A percentile compares a stretch with the other conserved stretches of the same genome.
phyloP scores from a whole-genome alignment of 345 rosid genomes.

The Boechera divaricarpa region DNA sequence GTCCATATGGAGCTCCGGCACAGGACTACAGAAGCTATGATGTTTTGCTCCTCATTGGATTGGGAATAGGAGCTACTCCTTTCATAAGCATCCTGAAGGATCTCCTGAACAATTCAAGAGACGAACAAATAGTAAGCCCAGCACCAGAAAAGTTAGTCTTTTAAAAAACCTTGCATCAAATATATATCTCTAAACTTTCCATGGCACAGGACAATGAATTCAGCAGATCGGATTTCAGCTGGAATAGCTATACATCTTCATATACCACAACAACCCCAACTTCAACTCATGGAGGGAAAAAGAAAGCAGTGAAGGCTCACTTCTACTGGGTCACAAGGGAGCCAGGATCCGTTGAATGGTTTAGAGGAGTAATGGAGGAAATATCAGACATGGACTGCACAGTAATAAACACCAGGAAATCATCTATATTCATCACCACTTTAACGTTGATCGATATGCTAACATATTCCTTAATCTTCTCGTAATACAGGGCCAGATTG shows the following conservation, averaged over 20 bases:
- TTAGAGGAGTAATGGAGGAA: slow-evolving; percentile 95
- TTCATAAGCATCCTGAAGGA: slow-evolving; percentile 93
- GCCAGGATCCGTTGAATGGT: slow-evolving; percentile 94
- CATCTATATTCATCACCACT: background rate
- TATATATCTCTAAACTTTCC: slow-evolving; percentile 20
- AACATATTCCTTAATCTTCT: slow-evolving; percentile 12
- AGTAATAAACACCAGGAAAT: slow-evolving; percentile 53
- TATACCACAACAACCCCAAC: slow-evolving; percentile 46
- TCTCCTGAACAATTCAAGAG: slow-evolving; percentile 77
- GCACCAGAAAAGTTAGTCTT: background rate
- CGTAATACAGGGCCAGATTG: slow-evolving; percentile 79
- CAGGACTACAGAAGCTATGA: slow-evolving; percentile 92
- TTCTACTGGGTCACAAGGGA: slow-evolving; percentile 99
- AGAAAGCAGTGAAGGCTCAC: slow-evolving; percentile 71
- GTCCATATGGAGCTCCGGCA: slow-evolving; percentile 98
- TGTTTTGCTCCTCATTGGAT: slow-evolving; percentile 91
- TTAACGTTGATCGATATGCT: slow-evolving; percentile 1
- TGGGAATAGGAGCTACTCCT: slow-evolving; percentile 98
- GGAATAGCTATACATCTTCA: slow-evolving; percentile 73
- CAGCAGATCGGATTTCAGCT: slow-evolving; percentile 70
- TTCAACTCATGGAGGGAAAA: slow-evolving; percentile 57
- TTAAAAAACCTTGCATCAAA: slow-evolving; percentile 24
- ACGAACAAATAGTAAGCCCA: slow-evolving; percentile 62
- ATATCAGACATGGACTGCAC: slow-evolving; percentile 87
- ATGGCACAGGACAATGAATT: slow-evolving; percentile 67